These are phyloP conservation scores for Pyricularia sp. DNA, from an alignment of 2,329 filamentous ascomycete genomes.

Conservation along the genomic window DNA sequence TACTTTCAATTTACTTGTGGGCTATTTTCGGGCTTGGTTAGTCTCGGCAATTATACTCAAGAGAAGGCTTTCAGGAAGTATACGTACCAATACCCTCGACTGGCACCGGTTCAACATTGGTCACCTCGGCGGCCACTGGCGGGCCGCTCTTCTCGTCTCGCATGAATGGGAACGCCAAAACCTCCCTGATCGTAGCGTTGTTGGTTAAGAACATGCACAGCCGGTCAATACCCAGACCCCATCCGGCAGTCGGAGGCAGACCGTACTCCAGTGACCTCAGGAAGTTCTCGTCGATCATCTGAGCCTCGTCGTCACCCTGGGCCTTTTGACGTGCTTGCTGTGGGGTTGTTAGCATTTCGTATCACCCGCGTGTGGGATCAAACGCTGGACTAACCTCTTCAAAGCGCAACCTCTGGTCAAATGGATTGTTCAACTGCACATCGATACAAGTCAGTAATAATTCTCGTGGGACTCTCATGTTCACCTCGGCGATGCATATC, in stretches of 20 bases:
- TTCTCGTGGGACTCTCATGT: no score
- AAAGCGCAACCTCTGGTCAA: slow-evolving; percentile 84
- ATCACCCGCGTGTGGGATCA: background rate
- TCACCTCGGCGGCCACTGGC: slow-evolving; percentile 31
- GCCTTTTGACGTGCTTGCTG: slow-evolving; percentile 86
- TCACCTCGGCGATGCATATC: background rate
- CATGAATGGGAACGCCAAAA: slow-evolving; percentile 96
- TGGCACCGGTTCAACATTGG: slow-evolving; percentile 20
- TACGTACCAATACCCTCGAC: slow-evolving; percentile 26
- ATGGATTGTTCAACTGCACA: slow-evolving; percentile 73
- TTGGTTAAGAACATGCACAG: slow-evolving; percentile 57
- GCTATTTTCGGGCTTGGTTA: background rate
- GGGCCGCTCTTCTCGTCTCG: slow-evolving; percentile 60
- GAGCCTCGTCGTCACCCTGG: slow-evolving; percentile 94
- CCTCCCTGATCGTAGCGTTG: slow-evolving; percentile 93
- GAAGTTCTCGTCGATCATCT: slow-evolving; percentile 94
- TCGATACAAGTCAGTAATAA: background rate
- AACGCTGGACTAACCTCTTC: slow-evolving; percentile 46
- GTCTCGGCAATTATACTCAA: background rate
- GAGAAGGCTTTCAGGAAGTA: background rate
- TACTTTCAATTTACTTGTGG: slow-evolving; percentile 10
- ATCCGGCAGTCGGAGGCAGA: slow-evolving; percentile 87
- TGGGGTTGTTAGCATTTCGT: background rate
- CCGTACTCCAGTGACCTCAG: slow-evolving; percentile 67
- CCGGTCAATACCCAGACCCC: slow-evolving; percentile 93